Base-by-base conservation (phyloP, 768 basidiomycete genomes). In the Lactarius akahatsu region DNA sequence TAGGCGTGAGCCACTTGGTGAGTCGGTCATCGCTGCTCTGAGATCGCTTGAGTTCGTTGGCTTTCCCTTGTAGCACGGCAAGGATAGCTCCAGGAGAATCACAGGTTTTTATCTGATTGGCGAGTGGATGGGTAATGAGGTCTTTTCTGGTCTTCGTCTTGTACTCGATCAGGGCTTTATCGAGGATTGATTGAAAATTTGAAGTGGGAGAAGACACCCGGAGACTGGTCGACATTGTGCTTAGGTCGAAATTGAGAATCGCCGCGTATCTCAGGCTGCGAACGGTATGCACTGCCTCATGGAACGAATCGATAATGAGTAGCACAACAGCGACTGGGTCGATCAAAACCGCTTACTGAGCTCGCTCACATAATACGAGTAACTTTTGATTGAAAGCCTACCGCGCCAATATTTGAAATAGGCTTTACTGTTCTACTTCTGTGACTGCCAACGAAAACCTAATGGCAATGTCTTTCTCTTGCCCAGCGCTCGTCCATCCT, bases 1-100 rank as follows among this genome's bases (percentile, higher is more conserved):
- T 34, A 5, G 61, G 52, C 2, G 2, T 56, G 13, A 62, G 23
- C 54, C 52, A 62, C 4, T 56, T 34, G 10, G n/a, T 45, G 3
- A 54, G 34, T 10, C 38, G 11, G 0, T 30, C 61, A 20, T 41
- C 34, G 20, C 26, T 8, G 38, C 8, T 32, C 18, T 5, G 36
- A 4, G 40, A 56, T 34, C 20, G 47, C 1, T 26, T 36, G 26
- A 26, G 38, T 15, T 38, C 26, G 28, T 9, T 38, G 7, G 34
- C 18, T 13, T 56, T 30, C 16, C 11, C 34, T 16, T 30, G 32
- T 3, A 63, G 62, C 2, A 57, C n/a, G 15, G 18, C 41, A 1
- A 63, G 38, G 54, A 63, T 41, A 18, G 54, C 55, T 10, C 32
- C 40, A 13, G 55, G 40, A 45, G 62, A 57, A n/a, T 45, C 10